Evolutionary conservation across 2,329 filamentous ascomycete genomes (phyloP).

Genomic region (Beauveria australis): DNA sequence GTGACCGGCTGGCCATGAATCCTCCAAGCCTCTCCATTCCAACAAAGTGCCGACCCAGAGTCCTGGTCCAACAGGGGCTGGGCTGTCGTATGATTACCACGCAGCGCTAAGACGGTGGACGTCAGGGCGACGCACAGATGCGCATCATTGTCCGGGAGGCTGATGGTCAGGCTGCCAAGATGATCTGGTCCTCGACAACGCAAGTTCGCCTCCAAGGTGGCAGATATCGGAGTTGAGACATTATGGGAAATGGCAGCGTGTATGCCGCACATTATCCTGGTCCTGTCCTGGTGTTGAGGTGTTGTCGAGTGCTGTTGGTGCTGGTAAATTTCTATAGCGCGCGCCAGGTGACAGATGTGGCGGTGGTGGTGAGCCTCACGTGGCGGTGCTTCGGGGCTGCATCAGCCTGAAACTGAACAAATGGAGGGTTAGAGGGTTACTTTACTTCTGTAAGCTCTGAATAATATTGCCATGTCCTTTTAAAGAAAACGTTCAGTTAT

Average conservation of each 20-base stretch:
- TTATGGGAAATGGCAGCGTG: constrained; percentile 39
- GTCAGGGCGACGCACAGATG: constrained; percentile 51
- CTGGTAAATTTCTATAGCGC: not conserved
- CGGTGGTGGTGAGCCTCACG: not conserved
- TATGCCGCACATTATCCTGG: constrained; percentile 50
- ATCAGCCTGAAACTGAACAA: not conserved
- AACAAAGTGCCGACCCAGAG: constrained; percentile 68
- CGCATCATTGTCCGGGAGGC: constrained; percentile 19
- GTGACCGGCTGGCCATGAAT: constrained; percentile 48
- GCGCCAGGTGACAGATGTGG: not conserved
- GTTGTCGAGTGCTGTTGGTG: not conserved
- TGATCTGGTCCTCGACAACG: constrained; percentile 54
- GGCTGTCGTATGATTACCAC: constrained; percentile 59
- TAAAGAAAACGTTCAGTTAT: too few relatives aligned
- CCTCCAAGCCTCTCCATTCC: constrained; percentile 96
- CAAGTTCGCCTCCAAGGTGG: constrained; percentile 36
- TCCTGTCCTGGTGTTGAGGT: not conserved
- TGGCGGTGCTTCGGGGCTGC: not conserved
- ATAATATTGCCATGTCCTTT: too few relatives aligned
- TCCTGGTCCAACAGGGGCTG: constrained; percentile 62
- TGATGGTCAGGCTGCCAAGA: constrained; percentile 33
- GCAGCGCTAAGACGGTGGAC: constrained; percentile 85
- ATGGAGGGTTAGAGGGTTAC: too few relatives aligned
- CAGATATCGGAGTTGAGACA: constrained; percentile 17
- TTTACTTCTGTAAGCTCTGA: too few relatives aligned